Base-by-base conservation (phyloP, 2,329 filamentous ascomycete genomes). In the Venturia nashicola region DNA sequence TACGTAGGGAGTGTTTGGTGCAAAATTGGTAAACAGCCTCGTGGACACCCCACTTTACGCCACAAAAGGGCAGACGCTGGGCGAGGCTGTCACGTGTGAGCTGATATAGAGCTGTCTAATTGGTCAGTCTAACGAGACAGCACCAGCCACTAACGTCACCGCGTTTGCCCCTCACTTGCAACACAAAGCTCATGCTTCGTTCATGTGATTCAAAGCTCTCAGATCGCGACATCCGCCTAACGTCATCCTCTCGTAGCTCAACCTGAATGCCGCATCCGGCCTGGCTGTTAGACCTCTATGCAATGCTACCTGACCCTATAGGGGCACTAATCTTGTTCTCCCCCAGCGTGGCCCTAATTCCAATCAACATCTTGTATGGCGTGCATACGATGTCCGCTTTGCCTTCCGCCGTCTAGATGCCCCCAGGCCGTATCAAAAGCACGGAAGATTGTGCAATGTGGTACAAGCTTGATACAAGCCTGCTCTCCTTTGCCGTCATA, bases 251-350 rank as follows among this genome's bases (percentile, higher is more conserved):
- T 57, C 44, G 44, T 48, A 48, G 44, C 20, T 23, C 44, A 20
- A 20, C 16, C 46, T 51, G 46, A 51, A 20, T 7, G 9, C 46
- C 46, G 11, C 46, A 57, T 57, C 14, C 27, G 51, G 51, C 36
- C 32, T 57, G 51, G 51, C 18, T 57, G 14, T 36, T 57, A 1
- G 20, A 27, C 6, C 14, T 57, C 27, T 36, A 57, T 57, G 51
- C 51, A 57, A n/a, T 57, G 51, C 51, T 57, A 57, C 51, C 51
- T 36, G 51, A 57, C 51, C 51, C 51, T 57, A 57, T 32, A 16
- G 40, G 18, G 32, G 32, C 51, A n/a, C 36, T n/a, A 27, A n/a
- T 20, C 51, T 14, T 36, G 51, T 27, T 36, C 32, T 36, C 32
- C 32, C 51, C 36, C 51, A 57, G 51, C 51, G 16, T 57, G 51